Base-by-base conservation (phyloP, 2,329 filamentous ascomycete species). In the Neopestalotiopsis clavispora region DNA sequence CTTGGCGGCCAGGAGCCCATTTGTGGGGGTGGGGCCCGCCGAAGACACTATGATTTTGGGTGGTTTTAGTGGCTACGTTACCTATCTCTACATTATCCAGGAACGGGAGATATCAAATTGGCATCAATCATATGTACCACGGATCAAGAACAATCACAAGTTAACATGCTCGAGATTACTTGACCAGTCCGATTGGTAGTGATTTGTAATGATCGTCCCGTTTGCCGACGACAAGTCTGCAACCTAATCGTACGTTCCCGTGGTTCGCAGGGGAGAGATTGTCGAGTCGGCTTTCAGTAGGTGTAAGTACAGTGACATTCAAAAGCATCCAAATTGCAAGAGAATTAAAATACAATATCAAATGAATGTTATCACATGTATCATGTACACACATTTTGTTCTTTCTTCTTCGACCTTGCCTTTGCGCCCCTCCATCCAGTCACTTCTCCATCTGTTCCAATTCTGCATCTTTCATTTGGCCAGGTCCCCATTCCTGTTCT, bases 11-110 rank as follows among this genome's bases (percentile, higher is more conserved):
- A 65, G 62, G n/a, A 52, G 45, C 45, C 45, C 45, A n/a, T 52
- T 52, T 65, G 62, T 65, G 62, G 62, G 62, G 62, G 62, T 49
- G 62, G 62, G 62, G 62, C 13, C 62, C 20, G 40, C 40, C 40
- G n/a, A 62, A 5, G 13, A 17, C 4, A 23, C 17, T 34, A 30
- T 12, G 57, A 28, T 14, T 59, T 59, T 14, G 4, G 13, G 57
- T 14, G 13, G 23, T 59, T 30, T 34, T 30, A 59, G 57, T 30
- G 57, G 57, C 57, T 59, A 34, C 23, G 57, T 30, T 59, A 30
- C 57, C 30, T 59, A 34, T 30, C 30, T 34, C 17, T n/a, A 17
- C 17, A 52, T 52, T 52, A 52, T 20, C 45, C 45, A 52, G 45
- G 45, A 52, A n/a, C 45, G 45, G 45, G n/a, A 52, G 34, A 38